Evolutionary conservation across 495 filamentous ascomycete genomes (phyloP), one percentile per base, ranked within the genome.

Genomic region (Astrothelium subdiscretum): DNA sequence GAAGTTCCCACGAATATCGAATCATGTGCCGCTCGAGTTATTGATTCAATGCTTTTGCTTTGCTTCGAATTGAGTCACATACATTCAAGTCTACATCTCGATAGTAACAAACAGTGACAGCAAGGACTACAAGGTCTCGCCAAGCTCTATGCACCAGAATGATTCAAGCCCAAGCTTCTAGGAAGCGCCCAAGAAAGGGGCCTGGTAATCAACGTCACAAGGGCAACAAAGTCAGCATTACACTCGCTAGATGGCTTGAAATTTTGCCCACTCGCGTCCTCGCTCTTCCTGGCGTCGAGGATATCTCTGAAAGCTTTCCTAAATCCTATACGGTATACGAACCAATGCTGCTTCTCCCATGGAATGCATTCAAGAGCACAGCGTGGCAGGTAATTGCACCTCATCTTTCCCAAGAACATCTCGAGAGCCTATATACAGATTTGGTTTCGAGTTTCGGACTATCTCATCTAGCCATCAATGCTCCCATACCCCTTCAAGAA

Each of bases 401-500:
- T 69, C 0, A 68, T 73, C 20, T 88, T 82, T 82, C 71, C 66
- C 20, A 60, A 67, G 2, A 65, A 85, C 0, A 76, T 83, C 67
- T 85, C 1, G 35, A 70, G 20, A 73, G 77, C 43, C 75, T 95
- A 2, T 78, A 77, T 27, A 65, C 67, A 4, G 75, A 80, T 2
- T 77, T 87, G 0, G 76, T 75, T 18, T 65, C 63, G 5, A 69
- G 79, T 0, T 75, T 81, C 31, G 73, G 71, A 8, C 75, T 86
- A 6, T 89, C 87, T 0, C 87, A 91, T 66, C 75, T 92, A 11
- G 89, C 89, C 15, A 74, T 88, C 44, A 92, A 90, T 68, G 82
- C 84, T 35, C 86, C 85, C 0, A 91, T 95, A 27, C 83, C 85
- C 0, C 70, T 76, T 44, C 26, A 24, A 32, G 5, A 63, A 22